Evolutionary conservation across 2,329 filamentous ascomycete genomes (phyloP).

Genomic region (Fusarium equiseti): DNA sequence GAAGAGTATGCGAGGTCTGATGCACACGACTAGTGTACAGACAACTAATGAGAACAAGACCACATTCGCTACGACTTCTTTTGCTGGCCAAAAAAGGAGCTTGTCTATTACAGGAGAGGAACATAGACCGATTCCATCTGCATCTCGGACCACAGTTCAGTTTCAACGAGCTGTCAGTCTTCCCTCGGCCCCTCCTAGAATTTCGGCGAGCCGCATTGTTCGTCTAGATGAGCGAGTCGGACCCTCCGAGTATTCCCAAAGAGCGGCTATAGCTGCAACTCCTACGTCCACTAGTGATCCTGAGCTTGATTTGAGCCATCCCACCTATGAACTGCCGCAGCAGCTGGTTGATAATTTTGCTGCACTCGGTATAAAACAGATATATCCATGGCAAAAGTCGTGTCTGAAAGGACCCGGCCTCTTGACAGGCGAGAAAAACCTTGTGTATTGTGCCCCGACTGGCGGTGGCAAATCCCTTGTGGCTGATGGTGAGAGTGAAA

Average conservation of each 20-base stretch:
- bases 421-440: conserved; percentile 72
- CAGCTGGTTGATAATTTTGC: conserved; percentile 74
- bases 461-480: conserved; percentile 83
- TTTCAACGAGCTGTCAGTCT: conserved; percentile 53
- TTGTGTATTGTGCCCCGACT: conserved; percentile 84
- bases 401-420: conserved; percentile 77
- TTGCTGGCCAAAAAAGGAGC: conserved; percentile 64
- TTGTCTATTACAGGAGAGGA: conserved; percentile 44
- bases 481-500: conserved; percentile 64
- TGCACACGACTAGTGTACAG: conserved; percentile 66
- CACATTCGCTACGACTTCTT: conserved; percentile 54
- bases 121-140: conserved; percentile 10
- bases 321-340: conserved; percentile 71
- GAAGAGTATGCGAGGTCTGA: conserved; percentile 56
- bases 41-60: conserved; percentile 57
- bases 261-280: conserved; percentile 64
- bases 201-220: conserved; percentile 62
- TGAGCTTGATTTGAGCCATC: conserved; percentile 71
- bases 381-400: conserved; percentile 84
- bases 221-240: conserved; percentile 45
- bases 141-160: conserved; percentile 31
- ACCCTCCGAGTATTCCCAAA: conserved; percentile 68
- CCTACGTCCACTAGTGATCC: conserved; percentile 65
- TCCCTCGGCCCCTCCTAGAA: conserved; percentile 47
- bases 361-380: conserved; percentile 74